A percentile compares a stretch with the other conserved stretches of the same genome.
phyloP scores from a whole-genome alignment of 345 rosid species.

The Trapa bicornis region DNA sequence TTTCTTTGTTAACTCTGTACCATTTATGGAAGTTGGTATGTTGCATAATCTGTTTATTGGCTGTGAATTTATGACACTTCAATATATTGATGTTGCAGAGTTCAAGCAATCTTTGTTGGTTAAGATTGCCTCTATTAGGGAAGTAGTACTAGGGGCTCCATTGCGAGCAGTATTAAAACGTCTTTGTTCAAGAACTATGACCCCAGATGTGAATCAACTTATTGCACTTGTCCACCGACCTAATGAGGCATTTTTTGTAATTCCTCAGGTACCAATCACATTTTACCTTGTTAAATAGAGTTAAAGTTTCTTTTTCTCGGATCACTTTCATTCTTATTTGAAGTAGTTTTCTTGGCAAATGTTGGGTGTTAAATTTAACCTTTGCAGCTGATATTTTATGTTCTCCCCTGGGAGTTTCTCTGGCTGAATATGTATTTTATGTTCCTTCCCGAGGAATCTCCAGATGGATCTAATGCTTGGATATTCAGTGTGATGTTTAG shows the following conservation, averaged over 20 bases:
- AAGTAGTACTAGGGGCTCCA: slow-evolving; percentile 86
- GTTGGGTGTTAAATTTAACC: not conserved
- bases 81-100: slow-evolving; percentile 30
- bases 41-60: not conserved
- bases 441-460: not conserved
- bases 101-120: slow-evolving; percentile 38
- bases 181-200: slow-evolving; percentile 62
- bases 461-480: not conserved
- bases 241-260: slow-evolving; percentile 74
- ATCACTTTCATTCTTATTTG: not conserved
- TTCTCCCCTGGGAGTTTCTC: not conserved
- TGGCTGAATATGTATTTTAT: not conserved
- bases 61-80: slow-evolving; percentile 5
- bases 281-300: not conserved
- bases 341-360: not conserved
- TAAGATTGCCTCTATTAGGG: slow-evolving; percentile 84
- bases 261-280: slow-evolving; percentile 47
- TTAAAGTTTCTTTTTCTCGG: not conserved
- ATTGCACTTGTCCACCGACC: slow-evolving; percentile 91
- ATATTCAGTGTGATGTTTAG: not conserved
- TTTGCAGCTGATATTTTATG: not conserved
- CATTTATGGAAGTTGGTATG: not conserved
- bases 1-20: not conserved
- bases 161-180: slow-evolving; percentile 54
- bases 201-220: slow-evolving; percentile 41